Conservation (phyloP, 768 basidiomycete species). For the Suillus ampliporus region DNA sequence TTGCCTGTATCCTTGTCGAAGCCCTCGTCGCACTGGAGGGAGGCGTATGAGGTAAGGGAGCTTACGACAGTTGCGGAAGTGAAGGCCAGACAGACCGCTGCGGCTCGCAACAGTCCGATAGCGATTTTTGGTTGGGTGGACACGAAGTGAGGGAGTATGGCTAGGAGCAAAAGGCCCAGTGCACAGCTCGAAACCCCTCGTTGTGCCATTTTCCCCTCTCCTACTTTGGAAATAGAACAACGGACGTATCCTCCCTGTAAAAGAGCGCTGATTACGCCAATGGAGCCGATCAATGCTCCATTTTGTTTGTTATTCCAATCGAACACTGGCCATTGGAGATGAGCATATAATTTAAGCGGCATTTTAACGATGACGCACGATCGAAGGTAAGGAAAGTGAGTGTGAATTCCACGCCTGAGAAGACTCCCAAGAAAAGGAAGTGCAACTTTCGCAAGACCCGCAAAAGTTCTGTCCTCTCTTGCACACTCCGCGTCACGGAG, state of each 20-base stretch:
- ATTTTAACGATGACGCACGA: slow-evolving; percentile 51
- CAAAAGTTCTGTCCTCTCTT: slow-evolving; percentile 63
- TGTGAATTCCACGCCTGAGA: slow-evolving; percentile 97
- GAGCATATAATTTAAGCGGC: neutral
- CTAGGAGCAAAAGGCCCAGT: slow-evolving; percentile 70
- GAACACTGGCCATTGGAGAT: slow-evolving; percentile 58
- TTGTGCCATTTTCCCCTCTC: slow-evolving; percentile 84
- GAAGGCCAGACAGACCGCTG: slow-evolving; percentile 87
- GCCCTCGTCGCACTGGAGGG: slow-evolving; percentile 85
- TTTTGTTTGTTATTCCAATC: slow-evolving; percentile 92
- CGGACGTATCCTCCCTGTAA: slow-evolving; percentile 96
- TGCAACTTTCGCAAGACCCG: slow-evolving; percentile 70
- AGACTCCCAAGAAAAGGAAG: slow-evolving; percentile 85
- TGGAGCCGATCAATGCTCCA: slow-evolving; percentile 81
- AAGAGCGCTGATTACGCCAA: slow-evolving; percentile 88
- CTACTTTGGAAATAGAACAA: slow-evolving; percentile 71
- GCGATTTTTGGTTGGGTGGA: slow-evolving; percentile 48
- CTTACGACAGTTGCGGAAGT: slow-evolving; percentile 97
- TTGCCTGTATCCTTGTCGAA: slow-evolving; percentile 64
- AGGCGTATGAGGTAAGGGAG: slow-evolving; percentile 88
- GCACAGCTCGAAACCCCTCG: slow-evolving; percentile 80
- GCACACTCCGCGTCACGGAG: slow-evolving; percentile 28
- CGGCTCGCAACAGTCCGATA: slow-evolving; percentile 62
- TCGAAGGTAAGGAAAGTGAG: slow-evolving; percentile 94
- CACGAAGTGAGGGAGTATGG: slow-evolving; percentile 67